Evolutionary conservation across 2,329 filamentous ascomycete genomes (phyloP).

Genomic region (Calonectria pauciramosa): DNA sequence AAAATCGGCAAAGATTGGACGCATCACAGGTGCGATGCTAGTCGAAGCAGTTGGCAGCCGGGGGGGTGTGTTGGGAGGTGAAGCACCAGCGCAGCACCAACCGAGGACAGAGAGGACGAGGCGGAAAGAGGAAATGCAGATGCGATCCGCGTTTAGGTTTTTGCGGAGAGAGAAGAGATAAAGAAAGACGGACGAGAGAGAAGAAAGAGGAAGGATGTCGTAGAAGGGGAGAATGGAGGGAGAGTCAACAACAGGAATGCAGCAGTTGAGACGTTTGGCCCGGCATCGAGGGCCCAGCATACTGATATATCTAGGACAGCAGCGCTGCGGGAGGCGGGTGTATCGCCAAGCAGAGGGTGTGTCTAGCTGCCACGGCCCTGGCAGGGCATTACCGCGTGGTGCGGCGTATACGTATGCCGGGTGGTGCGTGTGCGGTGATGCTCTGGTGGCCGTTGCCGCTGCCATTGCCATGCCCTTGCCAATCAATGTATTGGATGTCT

Average conservation of each 20-base stretch:
- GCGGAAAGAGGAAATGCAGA: background rate
- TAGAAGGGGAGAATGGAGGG: background rate
- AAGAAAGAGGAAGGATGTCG: background rate
- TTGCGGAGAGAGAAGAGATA: background rate
- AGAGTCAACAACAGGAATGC: conserved; percentile 8
- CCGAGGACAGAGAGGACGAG: background rate
- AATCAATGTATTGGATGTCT: conserved; percentile 11
- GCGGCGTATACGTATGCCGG: conserved; percentile 12
- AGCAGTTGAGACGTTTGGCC: background rate
- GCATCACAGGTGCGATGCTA: conserved; percentile 15
- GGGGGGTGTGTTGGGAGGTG: background rate
- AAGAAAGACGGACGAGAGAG: background rate
- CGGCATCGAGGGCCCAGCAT: background rate
- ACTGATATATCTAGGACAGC: background rate
- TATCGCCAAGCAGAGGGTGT: background rate
- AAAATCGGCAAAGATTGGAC: conserved; percentile 18
- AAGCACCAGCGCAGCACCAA: conserved; percentile 7
- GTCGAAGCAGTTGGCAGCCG: background rate
- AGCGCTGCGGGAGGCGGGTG: background rate
- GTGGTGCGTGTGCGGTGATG: conserved; percentile 1
- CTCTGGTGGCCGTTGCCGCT: background rate
- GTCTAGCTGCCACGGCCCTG: background rate
- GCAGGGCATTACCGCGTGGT: background rate
- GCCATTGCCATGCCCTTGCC: background rate
- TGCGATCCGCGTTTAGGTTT: background rate